These are phyloP conservation scores for Geosmithia putterillii DNA, from an alignment of 2,329 filamentous ascomycete species.

Conservation along the genomic window DNA sequence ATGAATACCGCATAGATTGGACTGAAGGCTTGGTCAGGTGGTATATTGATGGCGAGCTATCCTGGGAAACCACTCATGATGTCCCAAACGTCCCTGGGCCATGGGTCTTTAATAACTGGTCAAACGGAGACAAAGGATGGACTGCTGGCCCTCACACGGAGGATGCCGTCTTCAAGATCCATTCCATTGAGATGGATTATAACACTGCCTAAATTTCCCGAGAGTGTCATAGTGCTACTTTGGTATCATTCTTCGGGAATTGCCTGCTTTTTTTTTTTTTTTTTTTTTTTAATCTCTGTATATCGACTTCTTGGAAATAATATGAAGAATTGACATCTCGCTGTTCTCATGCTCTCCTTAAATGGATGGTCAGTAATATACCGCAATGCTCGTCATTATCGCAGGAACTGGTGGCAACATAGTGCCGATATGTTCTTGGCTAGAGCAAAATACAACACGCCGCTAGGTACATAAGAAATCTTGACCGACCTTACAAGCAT, in stretches of 20 bases:
- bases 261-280: not conserved
- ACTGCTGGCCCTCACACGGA: constrained; percentile 13
- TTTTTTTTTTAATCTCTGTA: not conserved
- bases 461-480: too few relatives aligned
- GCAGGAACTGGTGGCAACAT: too few relatives aligned
- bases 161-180: constrained; percentile 15
- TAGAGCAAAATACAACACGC: too few relatives aligned
- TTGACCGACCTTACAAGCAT: too few relatives aligned
- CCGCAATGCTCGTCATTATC: too few relatives aligned
- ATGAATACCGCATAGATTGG: constrained; percentile 19
- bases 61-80: constrained; percentile 12
- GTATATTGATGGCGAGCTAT: constrained; percentile 13
- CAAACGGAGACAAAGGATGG: constrained; percentile 16
- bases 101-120: constrained; percentile 20
- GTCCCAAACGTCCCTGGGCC: constrained; percentile 11
- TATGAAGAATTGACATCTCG: too few relatives aligned
- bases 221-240: too few relatives aligned
- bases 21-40: constrained; percentile 10
- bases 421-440: too few relatives aligned
- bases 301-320: too few relatives aligned
- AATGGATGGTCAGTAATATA: too few relatives aligned
- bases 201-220: constrained; percentile 8
- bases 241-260: not conserved
- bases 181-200: constrained; percentile 17
- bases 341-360: too few relatives aligned